Percentiles rank a stretch among this genome's conserved stretches.
Evolutionary conservation across 2,329 filamentous ascomycete species (phyloP).

Genomic region (Plenodomus tracheiphilus): DNA sequence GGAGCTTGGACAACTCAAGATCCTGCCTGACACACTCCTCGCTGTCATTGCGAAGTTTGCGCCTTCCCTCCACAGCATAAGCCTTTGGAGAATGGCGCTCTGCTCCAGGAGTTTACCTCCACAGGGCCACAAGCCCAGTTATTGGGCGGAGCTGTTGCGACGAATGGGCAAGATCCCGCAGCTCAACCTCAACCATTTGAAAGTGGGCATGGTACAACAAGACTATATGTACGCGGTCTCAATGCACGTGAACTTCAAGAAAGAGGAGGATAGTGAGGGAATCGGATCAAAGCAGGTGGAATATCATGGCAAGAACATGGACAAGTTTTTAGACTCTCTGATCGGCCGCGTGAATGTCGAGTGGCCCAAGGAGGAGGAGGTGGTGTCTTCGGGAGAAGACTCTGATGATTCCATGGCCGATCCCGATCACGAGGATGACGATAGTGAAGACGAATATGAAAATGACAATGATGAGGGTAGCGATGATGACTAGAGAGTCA

Average conservation of each 20-base stretch:
- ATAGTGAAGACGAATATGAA: constrained; percentile 4
- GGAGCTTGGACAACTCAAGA: constrained; percentile 27
- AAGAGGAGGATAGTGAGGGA: background rate
- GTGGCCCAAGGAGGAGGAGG: constrained; percentile 13
- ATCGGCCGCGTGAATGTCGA: constrained; percentile 13
- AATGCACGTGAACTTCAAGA: constrained; percentile 15
- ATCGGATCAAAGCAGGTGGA: constrained; percentile 7
- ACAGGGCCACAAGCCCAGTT: constrained; percentile 14
- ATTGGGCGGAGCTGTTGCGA: constrained; percentile 25
- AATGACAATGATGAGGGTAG: constrained; percentile 10
- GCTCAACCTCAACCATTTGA: constrained; percentile 17
- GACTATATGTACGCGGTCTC: background rate
- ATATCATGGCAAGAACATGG: constrained; percentile 16
- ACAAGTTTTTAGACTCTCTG: constrained; percentile 14
- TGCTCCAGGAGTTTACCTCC: background rate
- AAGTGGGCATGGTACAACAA: constrained; percentile 22
- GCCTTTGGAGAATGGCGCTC: constrained; percentile 52
- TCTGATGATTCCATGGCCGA: constrained; percentile 21
- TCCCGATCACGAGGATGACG: constrained; percentile 5
- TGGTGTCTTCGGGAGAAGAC: constrained; percentile 4
- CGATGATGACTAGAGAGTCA: background rate
- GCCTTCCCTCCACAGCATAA: constrained; percentile 49
- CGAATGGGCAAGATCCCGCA: constrained; percentile 9
- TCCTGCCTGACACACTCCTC: constrained; percentile 10
- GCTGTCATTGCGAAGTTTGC: constrained; percentile 46